Conservation (phyloP, 2,329 filamentous ascomycete species). For the Neophaeococcomyces mojaviensis region DNA sequence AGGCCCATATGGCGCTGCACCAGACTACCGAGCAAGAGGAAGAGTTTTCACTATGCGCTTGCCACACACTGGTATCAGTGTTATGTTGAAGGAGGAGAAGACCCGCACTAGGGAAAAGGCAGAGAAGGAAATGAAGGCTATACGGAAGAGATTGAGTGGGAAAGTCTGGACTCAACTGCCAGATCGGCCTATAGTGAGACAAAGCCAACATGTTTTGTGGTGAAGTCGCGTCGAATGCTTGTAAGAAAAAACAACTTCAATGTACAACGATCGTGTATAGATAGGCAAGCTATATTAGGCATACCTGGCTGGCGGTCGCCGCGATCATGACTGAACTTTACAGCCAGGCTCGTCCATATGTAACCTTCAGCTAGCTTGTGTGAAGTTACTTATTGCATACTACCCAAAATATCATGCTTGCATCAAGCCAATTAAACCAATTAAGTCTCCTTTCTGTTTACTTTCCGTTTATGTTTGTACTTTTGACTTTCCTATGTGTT, state of each 20-base stretch:
- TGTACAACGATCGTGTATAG: too few relatives aligned
- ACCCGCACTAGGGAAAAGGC: slow-evolving; percentile 74
- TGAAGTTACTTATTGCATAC: too few relatives aligned
- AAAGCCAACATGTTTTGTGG: slow-evolving; percentile 89
- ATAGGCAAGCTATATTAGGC: too few relatives aligned
- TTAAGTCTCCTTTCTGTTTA: too few relatives aligned
- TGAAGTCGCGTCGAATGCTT: slow-evolving; percentile 36
- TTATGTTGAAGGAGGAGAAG: slow-evolving; percentile 88
- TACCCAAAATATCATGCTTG: too few relatives aligned
- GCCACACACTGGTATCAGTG: slow-evolving; percentile 66
- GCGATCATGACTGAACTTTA: too few relatives aligned
- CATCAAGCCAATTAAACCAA: too few relatives aligned
- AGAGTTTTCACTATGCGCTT: slow-evolving; percentile 59
- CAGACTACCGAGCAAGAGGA: slow-evolving; percentile 71
- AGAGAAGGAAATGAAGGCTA: slow-evolving; percentile 68
- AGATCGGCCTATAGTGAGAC: slow-evolving; percentile 72
- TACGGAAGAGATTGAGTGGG: slow-evolving; percentile 65
- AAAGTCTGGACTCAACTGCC: slow-evolving; percentile 77
- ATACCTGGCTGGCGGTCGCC: too few relatives aligned
- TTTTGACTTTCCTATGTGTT: too few relatives aligned
- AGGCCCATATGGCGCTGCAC: slow-evolving; percentile 53
- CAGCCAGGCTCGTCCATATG: too few relatives aligned
- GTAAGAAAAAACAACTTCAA: not conserved
- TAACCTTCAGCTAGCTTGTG: too few relatives aligned
- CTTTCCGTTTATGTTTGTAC: too few relatives aligned